phyloP scores from a whole-genome alignment of 2,329 filamentous ascomycete species.

The Dactylellina parvicollis region DNA sequence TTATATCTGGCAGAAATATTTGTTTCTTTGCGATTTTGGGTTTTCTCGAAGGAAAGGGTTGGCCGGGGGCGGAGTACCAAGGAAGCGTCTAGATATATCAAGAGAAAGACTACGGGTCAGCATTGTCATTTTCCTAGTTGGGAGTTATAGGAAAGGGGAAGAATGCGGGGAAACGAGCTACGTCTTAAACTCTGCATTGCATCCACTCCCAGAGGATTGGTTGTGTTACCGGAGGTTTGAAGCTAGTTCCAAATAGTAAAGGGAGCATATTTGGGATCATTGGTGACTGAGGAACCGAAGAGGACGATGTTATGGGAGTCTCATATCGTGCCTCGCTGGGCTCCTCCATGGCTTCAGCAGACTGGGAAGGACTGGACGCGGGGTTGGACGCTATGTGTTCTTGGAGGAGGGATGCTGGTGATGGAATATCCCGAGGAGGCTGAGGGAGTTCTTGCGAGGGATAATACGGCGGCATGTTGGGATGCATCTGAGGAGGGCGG shows the following conservation, averaged over 20 bases:
- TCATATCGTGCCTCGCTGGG: slow-evolving; percentile 31
- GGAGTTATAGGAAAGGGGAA: background rate
- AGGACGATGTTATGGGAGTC: slow-evolving; percentile 37
- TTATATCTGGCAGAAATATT: background rate
- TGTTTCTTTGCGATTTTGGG: slow-evolving; percentile 52
- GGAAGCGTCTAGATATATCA: slow-evolving; percentile 61
- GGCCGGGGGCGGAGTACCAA: slow-evolving; percentile 65
- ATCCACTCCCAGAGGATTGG: background rate
- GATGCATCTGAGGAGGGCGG: slow-evolving; percentile 68
- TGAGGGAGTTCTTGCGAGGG: slow-evolving; percentile 22
- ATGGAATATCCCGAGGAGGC: slow-evolving; percentile 37
- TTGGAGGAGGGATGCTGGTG: slow-evolving; percentile 37
- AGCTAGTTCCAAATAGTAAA: background rate
- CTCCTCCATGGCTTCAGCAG: slow-evolving; percentile 29
- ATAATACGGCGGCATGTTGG: slow-evolving; percentile 34
- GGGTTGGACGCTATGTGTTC: slow-evolving; percentile 27
- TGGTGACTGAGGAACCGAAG: slow-evolving; percentile 29
- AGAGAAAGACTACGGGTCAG: background rate
- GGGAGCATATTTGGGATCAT: slow-evolving; percentile 22
- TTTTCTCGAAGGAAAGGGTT: slow-evolving; percentile 64
- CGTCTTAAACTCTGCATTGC: no score
- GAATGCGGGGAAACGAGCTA: background rate
- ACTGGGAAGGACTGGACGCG: slow-evolving; percentile 36
- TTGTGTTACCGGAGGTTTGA: slow-evolving; percentile 23
- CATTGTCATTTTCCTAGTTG: background rate